A percentile compares a stretch with the other conserved stretches of the same genome.
phyloP scores from a whole-genome alignment of 768 basidiomycete genomes.

The Mycena belliarum region DNA sequence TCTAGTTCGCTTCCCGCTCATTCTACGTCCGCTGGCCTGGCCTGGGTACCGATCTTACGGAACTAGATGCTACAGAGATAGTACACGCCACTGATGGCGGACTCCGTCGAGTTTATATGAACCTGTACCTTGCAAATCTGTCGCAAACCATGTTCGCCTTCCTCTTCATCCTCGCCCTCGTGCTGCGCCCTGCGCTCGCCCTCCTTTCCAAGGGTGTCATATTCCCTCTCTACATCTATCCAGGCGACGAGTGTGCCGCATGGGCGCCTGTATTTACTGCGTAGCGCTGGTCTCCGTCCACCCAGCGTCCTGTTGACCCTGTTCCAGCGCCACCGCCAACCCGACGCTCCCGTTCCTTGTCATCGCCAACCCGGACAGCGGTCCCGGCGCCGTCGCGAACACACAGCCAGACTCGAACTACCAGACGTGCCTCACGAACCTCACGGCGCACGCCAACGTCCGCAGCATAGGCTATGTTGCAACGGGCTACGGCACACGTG shows the following conservation, averaged over 20 bases:
- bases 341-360: conserved; percentile 30
- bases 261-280: background rate
- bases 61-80: too few relatives aligned
- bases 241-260: background rate
- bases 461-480: conserved; percentile 35
- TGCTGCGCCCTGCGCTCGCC: background rate
- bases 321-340: conserved; percentile 28
- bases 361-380: conserved; percentile 34
- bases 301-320: too few relatives aligned
- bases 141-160: too few relatives aligned
- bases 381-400: conserved; percentile 27
- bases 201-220: background rate
- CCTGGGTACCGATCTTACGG: too few relatives aligned
- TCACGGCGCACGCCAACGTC: conserved; percentile 27
- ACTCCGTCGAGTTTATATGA: too few relatives aligned
- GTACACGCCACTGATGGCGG: too few relatives aligned
- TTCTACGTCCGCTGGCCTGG: too few relatives aligned
- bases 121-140: too few relatives aligned
- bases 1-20: too few relatives aligned
- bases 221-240: background rate
- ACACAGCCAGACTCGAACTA: conserved; percentile 32
- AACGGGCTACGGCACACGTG: conserved; percentile 26
- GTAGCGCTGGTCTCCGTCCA: background rate
- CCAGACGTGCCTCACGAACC: conserved; percentile 29
- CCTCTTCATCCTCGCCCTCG: background rate